Percentiles rank a stretch among this genome's conserved stretches.
These are phyloP conservation scores for Sophora flavescens DNA, from an alignment of 306 rosid species.

Conservation along the genomic window DNA sequence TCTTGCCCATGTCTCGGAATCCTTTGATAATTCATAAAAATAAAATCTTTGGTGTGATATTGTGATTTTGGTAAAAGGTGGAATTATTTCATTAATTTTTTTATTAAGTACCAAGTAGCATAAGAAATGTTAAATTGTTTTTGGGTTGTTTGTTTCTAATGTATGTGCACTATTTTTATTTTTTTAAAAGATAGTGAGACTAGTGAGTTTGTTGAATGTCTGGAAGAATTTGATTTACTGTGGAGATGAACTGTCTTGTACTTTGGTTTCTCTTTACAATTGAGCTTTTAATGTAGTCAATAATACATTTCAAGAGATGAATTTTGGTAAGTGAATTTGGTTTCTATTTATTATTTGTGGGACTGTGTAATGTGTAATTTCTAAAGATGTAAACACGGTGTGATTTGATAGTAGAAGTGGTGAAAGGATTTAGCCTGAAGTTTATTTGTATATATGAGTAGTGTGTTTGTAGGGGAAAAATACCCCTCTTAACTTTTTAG, in stretches of 20 bases:
- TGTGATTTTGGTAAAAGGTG: neutral
- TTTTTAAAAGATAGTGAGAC: neutral
- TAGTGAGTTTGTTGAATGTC: conserved; percentile 17
- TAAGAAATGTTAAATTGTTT: conserved; percentile 17
- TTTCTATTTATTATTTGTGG: neutral
- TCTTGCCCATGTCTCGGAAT: conserved; percentile 11
- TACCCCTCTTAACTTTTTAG: no score
- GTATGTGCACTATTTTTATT: neutral
- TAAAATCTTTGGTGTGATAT: neutral
- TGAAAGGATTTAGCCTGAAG: neutral
- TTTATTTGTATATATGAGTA: neutral
- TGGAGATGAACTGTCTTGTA: conserved; percentile 17
- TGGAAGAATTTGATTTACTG: conserved; percentile 3
- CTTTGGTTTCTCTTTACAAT: conserved; percentile 10
- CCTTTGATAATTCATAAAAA: neutral
- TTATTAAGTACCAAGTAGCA: neutral
- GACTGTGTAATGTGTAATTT: neutral
- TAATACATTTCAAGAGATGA: conserved; percentile 5
- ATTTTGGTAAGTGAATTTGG: neutral
- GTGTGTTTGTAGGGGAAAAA: neutral
- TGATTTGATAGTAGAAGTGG: neutral
- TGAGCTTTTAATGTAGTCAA: neutral
- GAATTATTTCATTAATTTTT: neutral
- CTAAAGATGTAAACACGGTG: neutral
- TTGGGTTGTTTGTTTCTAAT: conserved; percentile 22